Evolutionary conservation across 208 protist genomes (phyloP), one percentile per base, ranked within the genome.

Genomic region (Blechomonas ayalai): DNA sequence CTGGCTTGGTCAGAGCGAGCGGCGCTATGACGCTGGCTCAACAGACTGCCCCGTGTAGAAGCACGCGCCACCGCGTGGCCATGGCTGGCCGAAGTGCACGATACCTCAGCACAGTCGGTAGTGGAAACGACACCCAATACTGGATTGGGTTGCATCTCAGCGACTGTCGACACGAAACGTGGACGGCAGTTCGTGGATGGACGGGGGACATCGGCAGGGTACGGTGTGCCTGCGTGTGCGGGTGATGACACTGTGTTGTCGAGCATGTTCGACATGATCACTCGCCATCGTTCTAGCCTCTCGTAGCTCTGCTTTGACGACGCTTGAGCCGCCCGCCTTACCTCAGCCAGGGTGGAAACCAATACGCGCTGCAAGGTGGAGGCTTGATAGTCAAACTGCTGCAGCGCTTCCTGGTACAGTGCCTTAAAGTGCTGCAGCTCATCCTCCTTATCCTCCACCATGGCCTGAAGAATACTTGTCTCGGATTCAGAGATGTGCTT

Each of bases 401-500:
- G 23, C 20, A 93, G 64, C 0, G 85, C 77, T 7, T 89, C 81
- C 39, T 81, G 70, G 67, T 93, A 93, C 2, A 71, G 32, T 19
- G 65, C 43, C 52, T 87, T 80, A 63, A 81, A 85, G 15, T 39
- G 29, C 29, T 72, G 60, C 35, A 92, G 60, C 63, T 78, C 72
- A 16, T 54, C 60, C 46, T 84, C 77, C 66, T 89, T 89, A 29
- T 89, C 77, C 45, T 72, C 69, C n/a, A 89, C 45, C 28, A 81
- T 52, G 2, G 60, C 36, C 18, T 67, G 60, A 18, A 92, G 56
- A 18, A 92, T 55, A 45, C 73, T 80, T 6, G 69, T 54, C 57
- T 89, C 80, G 5, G 80, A 84, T 38, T 77, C 72, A 27, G 77
- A 63, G 26, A 93, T 90, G 53, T 93, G 84, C 50, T 77, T 65